Base-by-base conservation (phyloP, 1,139 yeast species). In the Taphrina populina region DNA sequence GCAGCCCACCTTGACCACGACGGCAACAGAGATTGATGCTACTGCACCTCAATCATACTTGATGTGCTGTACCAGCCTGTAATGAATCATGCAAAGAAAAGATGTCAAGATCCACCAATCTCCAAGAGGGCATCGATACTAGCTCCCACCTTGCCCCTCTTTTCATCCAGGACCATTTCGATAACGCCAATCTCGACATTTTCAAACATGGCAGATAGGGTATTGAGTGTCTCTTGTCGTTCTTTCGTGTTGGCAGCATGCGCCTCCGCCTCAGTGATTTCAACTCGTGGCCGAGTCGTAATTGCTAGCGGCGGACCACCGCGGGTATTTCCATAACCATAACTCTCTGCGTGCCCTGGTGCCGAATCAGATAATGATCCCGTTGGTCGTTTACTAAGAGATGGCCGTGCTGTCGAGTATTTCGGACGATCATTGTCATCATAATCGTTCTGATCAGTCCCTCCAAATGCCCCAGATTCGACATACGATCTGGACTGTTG, bases 161-260 rank as follows among this genome's bases (percentile, higher is more conserved):
- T 84, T 67, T 83, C 80, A 1, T 73, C 71, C 26, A 87, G 76
- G 2, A 88, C 83, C 65, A 88, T 96, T 55, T 76, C 79, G 52
- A 88, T 74, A 1, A 88, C 73, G 0, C 79, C 83, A 36, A 72
- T 72, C 63, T 88, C 96, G 59, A 88, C 71, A 33, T 73, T 73
- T 0, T 96, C 95, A 69, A 88, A 88, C 80, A 88, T 85, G 56
- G 81, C 82, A 27, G 71, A 71, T 51, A 88, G 72, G 1, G 79
- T 78, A 2, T 71, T 71, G 8, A 74, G 66, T 10, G 75, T 75
- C 30, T 73, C 72, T 32, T 70, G 69, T 46, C 70, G 71, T 60
- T 79, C 80, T 56, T 69, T 65, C 40, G 13, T 40, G 11, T 24
- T 37, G 21, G 29, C 69, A 66, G 47, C 69, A 66, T 24, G 70